Percentiles rank a stretch among this genome's conserved stretches.
Conservation (phyloP, 345 rosid genomes). For the Aquilaria yunnanensis region DNA sequence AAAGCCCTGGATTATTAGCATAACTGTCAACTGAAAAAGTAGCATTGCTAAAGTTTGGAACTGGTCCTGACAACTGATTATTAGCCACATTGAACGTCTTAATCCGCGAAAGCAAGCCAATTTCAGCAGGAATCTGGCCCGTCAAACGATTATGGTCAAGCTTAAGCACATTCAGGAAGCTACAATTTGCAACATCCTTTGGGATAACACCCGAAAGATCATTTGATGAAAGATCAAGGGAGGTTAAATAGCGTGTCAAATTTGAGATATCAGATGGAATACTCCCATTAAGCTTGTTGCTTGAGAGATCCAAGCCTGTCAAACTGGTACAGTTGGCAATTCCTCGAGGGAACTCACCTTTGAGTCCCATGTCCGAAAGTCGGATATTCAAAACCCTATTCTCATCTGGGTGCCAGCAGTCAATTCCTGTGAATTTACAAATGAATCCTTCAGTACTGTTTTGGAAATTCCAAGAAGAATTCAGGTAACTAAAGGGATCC, state of each 20-base stretch:
- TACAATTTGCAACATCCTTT: slow-evolving; percentile 20
- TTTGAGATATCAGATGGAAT: slow-evolving; percentile 36
- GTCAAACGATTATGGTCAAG: slow-evolving; percentile 58
- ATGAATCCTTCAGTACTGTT: slow-evolving; percentile 58
- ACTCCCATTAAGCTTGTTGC: slow-evolving; percentile 52
- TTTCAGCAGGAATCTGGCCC: slow-evolving; percentile 49
- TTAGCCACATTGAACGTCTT: slow-evolving; percentile 44
- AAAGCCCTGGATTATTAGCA: slow-evolving; percentile 56
- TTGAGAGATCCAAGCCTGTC: slow-evolving; percentile 73
- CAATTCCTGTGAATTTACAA: slow-evolving; percentile 70
- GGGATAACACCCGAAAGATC: slow-evolving; percentile 69
- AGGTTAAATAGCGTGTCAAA: slow-evolving; percentile 21
- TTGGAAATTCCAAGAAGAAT: slow-evolving; percentile 46
- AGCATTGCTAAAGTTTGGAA: slow-evolving; percentile 18
- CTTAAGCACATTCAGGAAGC: slow-evolving; percentile 54
- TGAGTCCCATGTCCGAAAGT: slow-evolving; percentile 59
- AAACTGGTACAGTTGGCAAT: slow-evolving; percentile 41
- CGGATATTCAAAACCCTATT: slow-evolving; percentile 62
- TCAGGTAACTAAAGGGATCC: slow-evolving; percentile 48
- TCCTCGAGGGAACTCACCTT: slow-evolving; percentile 57
- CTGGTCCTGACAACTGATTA: slow-evolving; percentile 56
- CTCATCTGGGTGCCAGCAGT: slow-evolving; percentile 96
- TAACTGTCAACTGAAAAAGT: slow-evolving; percentile 1
- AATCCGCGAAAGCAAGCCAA: slow-evolving; percentile 45
- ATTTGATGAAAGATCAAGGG: slow-evolving; percentile 67